phyloP scores from a whole-genome alignment of 192 early-diverging fungal genomes.

The Mortierella claussenii region DNA sequence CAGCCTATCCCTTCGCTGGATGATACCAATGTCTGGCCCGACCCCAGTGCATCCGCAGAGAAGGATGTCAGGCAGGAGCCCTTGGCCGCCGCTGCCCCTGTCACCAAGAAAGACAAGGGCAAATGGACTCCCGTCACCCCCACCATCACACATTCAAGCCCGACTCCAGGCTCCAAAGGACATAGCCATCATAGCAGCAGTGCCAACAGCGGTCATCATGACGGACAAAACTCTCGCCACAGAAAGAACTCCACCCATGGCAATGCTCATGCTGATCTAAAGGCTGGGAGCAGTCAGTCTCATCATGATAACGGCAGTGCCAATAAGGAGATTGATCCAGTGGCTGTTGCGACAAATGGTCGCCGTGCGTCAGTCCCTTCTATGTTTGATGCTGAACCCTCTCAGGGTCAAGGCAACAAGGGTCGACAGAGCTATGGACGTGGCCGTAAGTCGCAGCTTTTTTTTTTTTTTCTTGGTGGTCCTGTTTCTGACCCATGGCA shows the following conservation, averaged over 20 bases:
- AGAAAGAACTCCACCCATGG: conserved; percentile 33
- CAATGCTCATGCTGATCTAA: too few species aligned
- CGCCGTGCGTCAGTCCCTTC: conserved; percentile 43
- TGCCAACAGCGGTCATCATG: neutral
- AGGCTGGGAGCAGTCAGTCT: neutral
- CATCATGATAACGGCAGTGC: neutral
- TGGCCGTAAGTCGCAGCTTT: conserved; percentile 27
- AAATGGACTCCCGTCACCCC: conserved; percentile 63
- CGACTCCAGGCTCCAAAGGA: conserved; percentile 45
- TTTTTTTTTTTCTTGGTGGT: neutral
- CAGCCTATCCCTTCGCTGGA: conserved; percentile 35
- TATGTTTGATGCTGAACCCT: conserved; percentile 37
- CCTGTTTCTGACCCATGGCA: neutral
- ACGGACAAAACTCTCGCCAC: conserved; percentile 12
- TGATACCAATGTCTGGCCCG: conserved; percentile 45
- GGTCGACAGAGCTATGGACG: conserved; percentile 15
- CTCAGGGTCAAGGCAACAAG: conserved; percentile 26
- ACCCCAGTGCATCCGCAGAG: conserved; percentile 39
- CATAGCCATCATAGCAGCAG: conserved; percentile 14
- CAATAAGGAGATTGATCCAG: neutral
- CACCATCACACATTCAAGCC: conserved; percentile 60
- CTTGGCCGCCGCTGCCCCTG: conserved; percentile 8
- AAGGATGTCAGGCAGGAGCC: conserved; percentile 36
- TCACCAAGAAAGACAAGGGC: conserved; percentile 56
- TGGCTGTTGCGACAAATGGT: neutral